Percentiles rank a stretch among this genome's conserved stretches.
phyloP scores from a whole-genome alignment of 2,329 filamentous ascomycete genomes.

The Fusarium xyrophilum region DNA sequence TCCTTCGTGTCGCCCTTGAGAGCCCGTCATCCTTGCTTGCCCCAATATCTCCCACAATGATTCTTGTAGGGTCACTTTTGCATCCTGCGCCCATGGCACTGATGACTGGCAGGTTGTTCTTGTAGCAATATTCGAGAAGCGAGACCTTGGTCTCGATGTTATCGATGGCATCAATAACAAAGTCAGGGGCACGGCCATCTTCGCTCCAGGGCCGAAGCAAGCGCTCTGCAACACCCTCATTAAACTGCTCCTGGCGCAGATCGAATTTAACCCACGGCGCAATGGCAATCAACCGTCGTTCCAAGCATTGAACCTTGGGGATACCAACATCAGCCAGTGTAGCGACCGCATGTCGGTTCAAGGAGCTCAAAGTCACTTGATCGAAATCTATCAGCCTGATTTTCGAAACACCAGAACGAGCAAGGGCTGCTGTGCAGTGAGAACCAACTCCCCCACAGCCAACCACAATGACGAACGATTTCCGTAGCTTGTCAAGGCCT shows the following conservation, averaged over 20 bases:
- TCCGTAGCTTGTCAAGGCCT: constrained; percentile 79
- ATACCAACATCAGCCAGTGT: constrained; percentile 93
- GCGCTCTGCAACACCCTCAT: constrained; percentile 66
- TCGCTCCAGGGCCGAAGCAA: constrained; percentile 72
- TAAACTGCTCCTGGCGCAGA: constrained; percentile 83
- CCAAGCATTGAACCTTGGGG: constrained; percentile 87
- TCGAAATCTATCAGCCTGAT: constrained; percentile 95
- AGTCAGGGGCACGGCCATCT: constrained; percentile 73
- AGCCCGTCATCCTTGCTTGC: constrained; percentile 86
- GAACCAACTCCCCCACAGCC: constrained; percentile 95
- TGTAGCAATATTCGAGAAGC: constrained; percentile 85
- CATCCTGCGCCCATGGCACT: constrained; percentile 96
- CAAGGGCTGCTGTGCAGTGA: constrained; percentile 84
- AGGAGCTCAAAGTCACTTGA: constrained; percentile 90
- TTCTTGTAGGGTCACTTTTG: constrained; percentile 83
- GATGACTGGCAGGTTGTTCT: constrained; percentile 79
- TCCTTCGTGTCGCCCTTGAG: constrained; percentile 81
- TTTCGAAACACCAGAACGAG: constrained; percentile 86
- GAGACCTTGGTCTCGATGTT: constrained; percentile 98
- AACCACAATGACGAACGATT: constrained; percentile 85
- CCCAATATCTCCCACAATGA: constrained; percentile 91
- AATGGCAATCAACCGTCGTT: constrained; percentile 81
- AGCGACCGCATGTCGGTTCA: constrained; percentile 95
- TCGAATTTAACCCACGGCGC: constrained; percentile 93
- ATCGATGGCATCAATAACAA: constrained; percentile 96